These are phyloP conservation scores for Piedraia hortae DNA, from an alignment of 2,329 filamentous ascomycete species.

Conservation along the genomic window DNA sequence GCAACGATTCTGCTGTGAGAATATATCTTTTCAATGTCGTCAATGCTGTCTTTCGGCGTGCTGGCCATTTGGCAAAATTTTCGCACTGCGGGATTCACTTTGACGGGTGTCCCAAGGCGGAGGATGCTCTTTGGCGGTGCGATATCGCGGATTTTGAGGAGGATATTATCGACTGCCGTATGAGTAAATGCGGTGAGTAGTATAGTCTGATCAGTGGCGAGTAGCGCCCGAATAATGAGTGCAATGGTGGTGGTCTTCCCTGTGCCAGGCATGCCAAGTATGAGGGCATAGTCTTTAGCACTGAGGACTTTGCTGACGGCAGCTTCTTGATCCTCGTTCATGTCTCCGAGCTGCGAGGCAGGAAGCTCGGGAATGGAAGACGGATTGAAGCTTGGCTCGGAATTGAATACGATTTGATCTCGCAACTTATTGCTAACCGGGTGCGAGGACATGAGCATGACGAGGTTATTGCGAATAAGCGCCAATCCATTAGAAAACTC, in stretches of 20 bases:
- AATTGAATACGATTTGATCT: constrained; percentile 51
- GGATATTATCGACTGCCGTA: constrained; percentile 90
- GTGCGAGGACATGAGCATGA: constrained; percentile 48
- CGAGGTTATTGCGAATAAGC: constrained; percentile 71
- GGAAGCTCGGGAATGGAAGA: constrained; percentile 3
- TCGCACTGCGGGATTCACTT: constrained; percentile 68
- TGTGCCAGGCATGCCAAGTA: constrained; percentile 92
- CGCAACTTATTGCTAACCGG: constrained; percentile 28
- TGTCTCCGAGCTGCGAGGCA: constrained; percentile 14
- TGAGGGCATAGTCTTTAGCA: constrained; percentile 82
- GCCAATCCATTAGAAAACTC: constrained; percentile 98
- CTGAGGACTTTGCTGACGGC: constrained; percentile 92
- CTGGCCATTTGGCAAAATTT: constrained; percentile 59
- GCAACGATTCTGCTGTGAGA: constrained; percentile 71
- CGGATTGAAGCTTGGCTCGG: constrained; percentile 38
- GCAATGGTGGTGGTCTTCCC: constrained; percentile 97
- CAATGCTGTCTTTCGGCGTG: constrained; percentile 45
- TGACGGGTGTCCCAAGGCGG: constrained; percentile 59
- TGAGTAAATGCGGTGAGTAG: constrained; percentile 89
- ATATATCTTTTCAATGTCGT: constrained; percentile 62
- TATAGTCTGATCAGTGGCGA: constrained; percentile 74
- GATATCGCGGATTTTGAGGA: constrained; percentile 54
- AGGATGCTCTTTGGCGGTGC: constrained; percentile 35
- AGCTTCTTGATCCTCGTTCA: constrained; percentile 66
- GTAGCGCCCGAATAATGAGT: constrained; percentile 77